A percentile compares a stretch with the other conserved stretches of the same genome.
These are phyloP conservation scores for Artemisia tridentata DNA, from an alignment of 129 eudicot species.

Conservation along the genomic window DNA sequence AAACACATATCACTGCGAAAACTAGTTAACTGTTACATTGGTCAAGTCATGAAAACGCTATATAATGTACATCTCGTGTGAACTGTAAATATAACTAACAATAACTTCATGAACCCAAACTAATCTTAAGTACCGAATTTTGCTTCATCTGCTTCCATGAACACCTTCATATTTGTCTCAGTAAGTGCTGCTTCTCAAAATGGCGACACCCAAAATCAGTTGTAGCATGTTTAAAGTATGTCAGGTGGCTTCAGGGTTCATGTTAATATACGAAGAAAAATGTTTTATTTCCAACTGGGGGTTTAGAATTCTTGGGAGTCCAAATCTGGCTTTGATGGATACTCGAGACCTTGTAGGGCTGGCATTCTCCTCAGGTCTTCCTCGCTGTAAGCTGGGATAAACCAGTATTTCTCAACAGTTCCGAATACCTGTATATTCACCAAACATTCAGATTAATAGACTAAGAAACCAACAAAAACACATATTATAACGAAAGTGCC, in stretches of 20 bases:
- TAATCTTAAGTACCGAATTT: constrained; percentile 15
- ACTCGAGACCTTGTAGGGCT: constrained; percentile 89
- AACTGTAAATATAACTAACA: constrained; percentile 27
- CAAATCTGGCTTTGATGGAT: constrained; percentile 85
- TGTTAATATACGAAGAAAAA: constrained; percentile 23
- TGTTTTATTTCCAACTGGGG: background rate
- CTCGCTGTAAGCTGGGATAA: constrained; percentile 76
- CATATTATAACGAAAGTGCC: background rate
- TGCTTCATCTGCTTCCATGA: constrained; percentile 1
- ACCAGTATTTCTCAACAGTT: constrained; percentile 65
- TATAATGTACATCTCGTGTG: constrained; percentile 28
- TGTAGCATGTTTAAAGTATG: background rate
- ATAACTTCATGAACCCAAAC: constrained; percentile 21
- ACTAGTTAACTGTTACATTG: constrained; percentile 12
- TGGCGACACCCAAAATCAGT: constrained; percentile 19
- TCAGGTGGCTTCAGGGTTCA: background rate
- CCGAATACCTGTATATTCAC: constrained; percentile 68
- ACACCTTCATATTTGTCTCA: background rate
- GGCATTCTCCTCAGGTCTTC: constrained; percentile 85
- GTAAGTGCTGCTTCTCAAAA: background rate
- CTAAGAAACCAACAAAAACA: background rate
- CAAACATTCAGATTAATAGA: constrained; percentile 1
- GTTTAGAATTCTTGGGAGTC: constrained; percentile 66
- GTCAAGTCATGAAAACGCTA: constrained; percentile 17
- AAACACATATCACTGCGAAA: constrained; percentile 14